phyloP scores from a whole-genome alignment of 108 stramenopile species.

The Fistulifera solaris region DNA sequence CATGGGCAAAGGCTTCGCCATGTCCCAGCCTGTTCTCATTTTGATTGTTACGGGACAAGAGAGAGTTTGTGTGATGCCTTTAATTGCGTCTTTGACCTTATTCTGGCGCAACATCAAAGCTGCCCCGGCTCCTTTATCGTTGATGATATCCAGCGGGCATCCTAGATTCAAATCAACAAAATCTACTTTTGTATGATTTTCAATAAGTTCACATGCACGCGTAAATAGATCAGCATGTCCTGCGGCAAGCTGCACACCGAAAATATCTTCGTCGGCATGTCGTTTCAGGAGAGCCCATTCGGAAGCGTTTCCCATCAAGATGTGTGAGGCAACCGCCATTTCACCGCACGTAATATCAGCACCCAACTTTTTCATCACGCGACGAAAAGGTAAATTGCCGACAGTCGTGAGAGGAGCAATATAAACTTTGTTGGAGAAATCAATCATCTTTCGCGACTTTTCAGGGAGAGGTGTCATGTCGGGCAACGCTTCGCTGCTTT shows the following conservation, averaged over 20 bases:
- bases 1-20: conserved; percentile 85
- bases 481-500: background rate
- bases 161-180: conserved; percentile 98
- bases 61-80: conserved; percentile 61
- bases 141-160: conserved; percentile 96
- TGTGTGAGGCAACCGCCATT: conserved; percentile 86
- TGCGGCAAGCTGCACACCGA: conserved; percentile 95
- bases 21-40: conserved; percentile 96
- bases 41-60: conserved; percentile 90
- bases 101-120: conserved; percentile 78
- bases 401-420: conserved; percentile 98
- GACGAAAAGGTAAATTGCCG: conserved; percentile 96
- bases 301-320: conserved; percentile 77
- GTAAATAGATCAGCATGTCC: conserved; percentile 85
- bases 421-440: conserved; percentile 94
- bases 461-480: conserved; percentile 18
- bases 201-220: conserved; percentile 57
- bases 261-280: conserved; percentile 88
- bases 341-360: conserved; percentile 99
- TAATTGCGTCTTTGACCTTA: conserved; percentile 65
- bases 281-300: conserved; percentile 95
- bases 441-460: conserved; percentile 74
- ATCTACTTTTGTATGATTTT: conserved; percentile 68
- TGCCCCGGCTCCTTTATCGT: conserved; percentile 88
- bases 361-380: conserved; percentile 89